These are phyloP conservation scores for Camelina laxa DNA, from an alignment of 345 rosid species.

Conservation along the genomic window DNA sequence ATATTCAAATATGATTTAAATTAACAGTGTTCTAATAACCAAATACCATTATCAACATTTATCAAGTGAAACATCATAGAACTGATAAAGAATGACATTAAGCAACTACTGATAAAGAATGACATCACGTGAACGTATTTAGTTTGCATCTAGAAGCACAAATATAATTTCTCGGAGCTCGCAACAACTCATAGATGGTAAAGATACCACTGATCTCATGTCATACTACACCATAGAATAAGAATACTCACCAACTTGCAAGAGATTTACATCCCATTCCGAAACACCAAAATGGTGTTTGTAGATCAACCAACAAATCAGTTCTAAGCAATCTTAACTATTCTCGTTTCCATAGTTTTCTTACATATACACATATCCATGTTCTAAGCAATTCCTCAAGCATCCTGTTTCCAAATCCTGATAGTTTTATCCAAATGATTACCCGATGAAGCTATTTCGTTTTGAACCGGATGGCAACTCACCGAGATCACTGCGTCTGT, in stretches of 20 bases:
- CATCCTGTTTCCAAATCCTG: conserved; percentile 82
- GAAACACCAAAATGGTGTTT: background rate
- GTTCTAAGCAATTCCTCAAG: conserved; percentile 21
- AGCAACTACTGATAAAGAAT: too few relatives aligned
- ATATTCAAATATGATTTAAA: too few relatives aligned
- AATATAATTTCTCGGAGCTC: too few relatives aligned
- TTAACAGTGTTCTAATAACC: too few relatives aligned
- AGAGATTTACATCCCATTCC: background rate
- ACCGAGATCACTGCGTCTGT: conserved; percentile 85
- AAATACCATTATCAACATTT: too few relatives aligned
- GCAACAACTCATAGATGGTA: too few relatives aligned
- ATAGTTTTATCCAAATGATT: conserved; percentile 79
- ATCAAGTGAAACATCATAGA: too few relatives aligned
- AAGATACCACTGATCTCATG: too few relatives aligned
- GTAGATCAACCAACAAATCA: background rate
- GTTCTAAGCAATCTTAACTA: background rate
- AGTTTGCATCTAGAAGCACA: too few relatives aligned
- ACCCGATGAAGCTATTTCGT: conserved; percentile 84
- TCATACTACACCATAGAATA: background rate
- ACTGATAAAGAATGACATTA: too few relatives aligned
- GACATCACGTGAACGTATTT: too few relatives aligned
- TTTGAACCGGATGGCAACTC: conserved; percentile 75
- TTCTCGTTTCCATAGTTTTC: background rate
- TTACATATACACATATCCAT: background rate
- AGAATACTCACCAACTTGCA: background rate